phyloP scores from a whole-genome alignment of 2,329 filamentous ascomycete genomes.

The Ophiostoma fasciatum region DNA sequence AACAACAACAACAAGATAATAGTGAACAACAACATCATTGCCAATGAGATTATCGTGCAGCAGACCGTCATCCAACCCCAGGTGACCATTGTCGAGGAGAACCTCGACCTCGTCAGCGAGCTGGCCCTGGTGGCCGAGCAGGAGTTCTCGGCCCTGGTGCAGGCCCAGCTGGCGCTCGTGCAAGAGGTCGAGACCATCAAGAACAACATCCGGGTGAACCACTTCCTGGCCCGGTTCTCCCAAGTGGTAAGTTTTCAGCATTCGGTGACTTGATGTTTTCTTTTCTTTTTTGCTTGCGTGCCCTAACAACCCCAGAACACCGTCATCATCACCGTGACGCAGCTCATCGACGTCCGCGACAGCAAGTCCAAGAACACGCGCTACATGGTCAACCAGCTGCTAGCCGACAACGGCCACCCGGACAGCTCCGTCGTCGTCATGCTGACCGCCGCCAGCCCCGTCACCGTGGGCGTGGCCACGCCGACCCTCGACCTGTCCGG shows the following conservation, averaged over 20 bases:
- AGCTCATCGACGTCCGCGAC: slow-evolving; percentile 22
- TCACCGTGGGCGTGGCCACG: slow-evolving; percentile 20
- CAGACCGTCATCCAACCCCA: slow-evolving; percentile 17
- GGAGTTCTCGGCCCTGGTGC: slow-evolving; percentile 22
- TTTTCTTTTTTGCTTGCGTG: no score
- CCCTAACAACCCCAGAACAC: slow-evolving; percentile 19
- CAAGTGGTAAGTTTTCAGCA: slow-evolving; percentile 19
- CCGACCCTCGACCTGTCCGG: slow-evolving; percentile 13
- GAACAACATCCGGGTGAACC: slow-evolving; percentile 27
- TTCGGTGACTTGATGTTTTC: not conserved
- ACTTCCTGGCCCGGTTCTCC: slow-evolving; percentile 22
- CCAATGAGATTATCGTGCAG: slow-evolving; percentile 18
- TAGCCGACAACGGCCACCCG: slow-evolving; percentile 22
- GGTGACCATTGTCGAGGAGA: slow-evolving; percentile 22
- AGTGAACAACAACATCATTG: slow-evolving; percentile 13
- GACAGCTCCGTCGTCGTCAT: slow-evolving; percentile 22
- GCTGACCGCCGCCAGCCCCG: slow-evolving; percentile 21
- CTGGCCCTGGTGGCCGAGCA: slow-evolving; percentile 21
- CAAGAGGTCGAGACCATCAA: slow-evolving; percentile 25
- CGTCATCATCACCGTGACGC: slow-evolving; percentile 23
- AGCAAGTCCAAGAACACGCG: slow-evolving; percentile 17
- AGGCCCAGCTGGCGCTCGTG: slow-evolving; percentile 22
- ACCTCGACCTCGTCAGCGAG: slow-evolving; percentile 20
- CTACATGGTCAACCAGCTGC: slow-evolving; percentile 25
- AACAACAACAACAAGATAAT: slow-evolving; percentile 1